Percentiles rank a stretch among this genome's conserved stretches.
phyloP scores from a whole-genome alignment of 78 protist genomes.

The Thecamonas trahens region DNA sequence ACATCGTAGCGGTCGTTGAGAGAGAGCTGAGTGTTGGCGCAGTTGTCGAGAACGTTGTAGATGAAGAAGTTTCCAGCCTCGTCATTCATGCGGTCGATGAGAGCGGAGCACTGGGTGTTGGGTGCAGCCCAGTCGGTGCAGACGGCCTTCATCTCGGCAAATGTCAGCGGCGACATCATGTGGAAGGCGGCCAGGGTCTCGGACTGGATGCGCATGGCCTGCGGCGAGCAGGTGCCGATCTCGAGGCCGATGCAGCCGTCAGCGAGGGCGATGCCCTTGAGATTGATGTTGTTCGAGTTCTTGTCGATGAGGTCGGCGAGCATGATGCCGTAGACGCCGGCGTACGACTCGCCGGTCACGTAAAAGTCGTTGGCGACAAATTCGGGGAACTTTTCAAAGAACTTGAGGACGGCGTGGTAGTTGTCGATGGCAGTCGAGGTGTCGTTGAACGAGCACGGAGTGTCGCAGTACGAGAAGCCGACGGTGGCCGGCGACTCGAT shows the following conservation, averaged over 20 bases:
- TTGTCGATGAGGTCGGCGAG: background rate
- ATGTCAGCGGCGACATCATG: background rate
- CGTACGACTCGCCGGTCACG: constrained; percentile 40
- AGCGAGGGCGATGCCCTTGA: background rate
- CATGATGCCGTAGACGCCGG: constrained; percentile 4
- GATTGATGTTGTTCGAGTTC: background rate
- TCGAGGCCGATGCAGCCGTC: constrained; percentile 17
- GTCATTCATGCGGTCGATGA: background rate
- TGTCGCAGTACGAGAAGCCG: constrained; percentile 36
- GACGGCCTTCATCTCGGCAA: background rate
- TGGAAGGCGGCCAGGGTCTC: constrained; percentile 4
- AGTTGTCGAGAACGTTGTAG: constrained; percentile 20
- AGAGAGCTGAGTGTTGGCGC: background rate
- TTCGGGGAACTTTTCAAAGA: constrained; percentile 11
- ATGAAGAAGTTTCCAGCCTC: constrained; percentile 10
- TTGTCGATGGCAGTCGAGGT: background rate
- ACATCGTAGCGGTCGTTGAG: too few species aligned
- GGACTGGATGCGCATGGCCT: background rate
- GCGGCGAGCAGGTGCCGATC: background rate
- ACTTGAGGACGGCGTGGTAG: background rate
- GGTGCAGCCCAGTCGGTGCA: background rate
- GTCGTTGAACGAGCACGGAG: background rate
- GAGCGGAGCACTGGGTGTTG: background rate
- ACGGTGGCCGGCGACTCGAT: constrained; percentile 56
- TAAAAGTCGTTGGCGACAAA: constrained; percentile 5